phyloP scores from a whole-genome alignment of 169 alveolate species.

The Plasmodium berghei region DNA sequence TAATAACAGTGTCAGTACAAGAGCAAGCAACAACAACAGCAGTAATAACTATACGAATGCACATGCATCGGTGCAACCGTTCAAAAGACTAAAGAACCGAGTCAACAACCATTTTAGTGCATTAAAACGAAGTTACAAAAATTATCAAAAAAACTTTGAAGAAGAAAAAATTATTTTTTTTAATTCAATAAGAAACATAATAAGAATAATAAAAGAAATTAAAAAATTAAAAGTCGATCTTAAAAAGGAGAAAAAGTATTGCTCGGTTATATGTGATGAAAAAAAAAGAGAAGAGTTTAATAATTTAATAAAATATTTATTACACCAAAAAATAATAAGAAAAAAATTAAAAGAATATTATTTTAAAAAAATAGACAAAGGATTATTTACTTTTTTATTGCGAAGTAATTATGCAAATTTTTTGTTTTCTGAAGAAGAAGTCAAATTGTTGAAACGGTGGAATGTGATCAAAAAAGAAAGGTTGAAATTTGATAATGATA shows the following conservation, averaged over 20 bases:
- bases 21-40: too few relatives aligned
- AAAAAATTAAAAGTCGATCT: constrained; percentile 36
- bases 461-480: constrained; percentile 8
- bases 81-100: too few relatives aligned
- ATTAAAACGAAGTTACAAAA: too few relatives aligned
- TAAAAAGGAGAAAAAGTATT: constrained; percentile 24
- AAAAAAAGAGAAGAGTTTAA: constrained; percentile 38
- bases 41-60: too few relatives aligned
- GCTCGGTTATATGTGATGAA: constrained; percentile 12
- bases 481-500: neutral
- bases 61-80: too few relatives aligned
- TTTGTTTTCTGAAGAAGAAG: constrained; percentile 41
- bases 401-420: constrained; percentile 51
- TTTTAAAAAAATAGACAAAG: constrained; percentile 48
- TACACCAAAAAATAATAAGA: constrained; percentile 40
- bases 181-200: constrained; percentile 41
- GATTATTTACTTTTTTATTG: constrained; percentile 43
- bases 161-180: constrained; percentile 42
- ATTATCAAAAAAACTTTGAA: neutral
- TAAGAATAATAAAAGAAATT: constrained; percentile 39
- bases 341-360: constrained; percentile 40
- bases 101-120: too few relatives aligned
- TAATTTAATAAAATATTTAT: constrained; percentile 38
- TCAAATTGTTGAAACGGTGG: constrained; percentile 33
- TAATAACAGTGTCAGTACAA: too few relatives aligned